Evolutionary conservation across 345 rosid species (phyloP).

Genomic region (Ailanthus altissimus): DNA sequence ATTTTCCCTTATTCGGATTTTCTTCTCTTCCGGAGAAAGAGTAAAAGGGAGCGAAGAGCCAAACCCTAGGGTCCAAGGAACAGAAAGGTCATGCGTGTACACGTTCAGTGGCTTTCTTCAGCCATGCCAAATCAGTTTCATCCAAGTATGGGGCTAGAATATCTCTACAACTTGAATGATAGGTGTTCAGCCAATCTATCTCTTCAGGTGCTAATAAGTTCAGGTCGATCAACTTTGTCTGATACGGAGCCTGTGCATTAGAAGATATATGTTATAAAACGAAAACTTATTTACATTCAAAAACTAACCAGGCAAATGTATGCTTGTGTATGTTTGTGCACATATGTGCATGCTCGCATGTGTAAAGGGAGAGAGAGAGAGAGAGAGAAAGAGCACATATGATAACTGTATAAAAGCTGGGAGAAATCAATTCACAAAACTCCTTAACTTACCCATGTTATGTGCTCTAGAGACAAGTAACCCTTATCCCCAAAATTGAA

Average conservation of each 20-base stretch:
- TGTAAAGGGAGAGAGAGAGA: slow-evolving; percentile 1
- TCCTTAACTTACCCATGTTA: slow-evolving; percentile 79
- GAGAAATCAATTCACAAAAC: neutral
- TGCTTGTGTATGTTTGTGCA: neutral
- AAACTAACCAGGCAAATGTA: neutral
- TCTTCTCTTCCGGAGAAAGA: neutral
- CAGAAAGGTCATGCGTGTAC: slow-evolving; percentile 34
- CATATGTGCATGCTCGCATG: neutral
- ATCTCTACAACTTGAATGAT: slow-evolving; percentile 77
- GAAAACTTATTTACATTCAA: neutral
- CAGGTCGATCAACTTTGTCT: slow-evolving; percentile 72
- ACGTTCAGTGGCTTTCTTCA: slow-evolving; percentile 83
- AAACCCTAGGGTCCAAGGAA: neutral
- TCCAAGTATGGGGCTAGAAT: slow-evolving; percentile 68
- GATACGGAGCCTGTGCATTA: slow-evolving; percentile 73
- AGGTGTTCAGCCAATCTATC: slow-evolving; percentile 72
- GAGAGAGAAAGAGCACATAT: neutral
- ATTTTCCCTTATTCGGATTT: neutral
- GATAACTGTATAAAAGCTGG: neutral
- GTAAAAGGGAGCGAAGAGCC: neutral
- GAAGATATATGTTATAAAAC: neutral
- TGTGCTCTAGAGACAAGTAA: slow-evolving; percentile 86
- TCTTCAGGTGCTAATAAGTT: slow-evolving; percentile 60
- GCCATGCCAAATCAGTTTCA: slow-evolving; percentile 75
- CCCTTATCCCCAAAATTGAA: slow-evolving; percentile 94